Evolutionary conservation across 257 asterid genomes (phyloP), one percentile per base, ranked within the genome.

Genomic region (Nicotiana obtusifolia): DNA sequence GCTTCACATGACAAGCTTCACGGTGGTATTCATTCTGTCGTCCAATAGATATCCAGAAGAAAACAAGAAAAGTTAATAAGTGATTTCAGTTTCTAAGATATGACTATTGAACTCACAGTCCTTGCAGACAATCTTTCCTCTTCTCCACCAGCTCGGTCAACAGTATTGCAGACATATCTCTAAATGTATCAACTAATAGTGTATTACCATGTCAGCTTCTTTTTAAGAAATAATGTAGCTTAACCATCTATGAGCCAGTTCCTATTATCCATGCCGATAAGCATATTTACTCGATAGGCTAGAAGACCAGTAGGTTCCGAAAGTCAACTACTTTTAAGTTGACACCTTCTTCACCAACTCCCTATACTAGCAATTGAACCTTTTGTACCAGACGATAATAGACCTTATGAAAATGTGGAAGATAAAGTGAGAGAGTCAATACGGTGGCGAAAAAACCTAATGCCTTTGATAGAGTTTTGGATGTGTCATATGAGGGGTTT

Each of bases 301-400:
- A 73, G 24, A 28, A 73, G 37, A 73, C 37, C 41, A 28, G 24
- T 24, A 22, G 61, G 79, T 47, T 47, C 37, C 37, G 4, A 47
- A 47, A 6, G 61, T 73, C 16, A 73, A 73, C 79, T 47, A 71
- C 60, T 7, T 52, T 52, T 73, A 73, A 41, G 61, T 6, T 73
- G 61, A 14, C 61, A 73, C 24, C 61, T 73, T 71, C 78, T 71
- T 73, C 61, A 73, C 41, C 61, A 73, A 24, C 24, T 47, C 79
- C 49, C 22, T 24, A 47, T 41, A 44, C 17, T 44, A 20, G 78
- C 57, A 71, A 26, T 44, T 71, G 24, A 7, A 69, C 78, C 78
- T 37, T 64, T 68, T 37, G 31, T 68, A 35, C 14, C 20, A 1
- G 59, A 44, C n/a, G 3, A 71, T 44, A 41, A 44, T 44, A 20